These are phyloP conservation scores for Auriscalpium orientale DNA, from an alignment of 768 basidiomycete species.

Conservation along the genomic window DNA sequence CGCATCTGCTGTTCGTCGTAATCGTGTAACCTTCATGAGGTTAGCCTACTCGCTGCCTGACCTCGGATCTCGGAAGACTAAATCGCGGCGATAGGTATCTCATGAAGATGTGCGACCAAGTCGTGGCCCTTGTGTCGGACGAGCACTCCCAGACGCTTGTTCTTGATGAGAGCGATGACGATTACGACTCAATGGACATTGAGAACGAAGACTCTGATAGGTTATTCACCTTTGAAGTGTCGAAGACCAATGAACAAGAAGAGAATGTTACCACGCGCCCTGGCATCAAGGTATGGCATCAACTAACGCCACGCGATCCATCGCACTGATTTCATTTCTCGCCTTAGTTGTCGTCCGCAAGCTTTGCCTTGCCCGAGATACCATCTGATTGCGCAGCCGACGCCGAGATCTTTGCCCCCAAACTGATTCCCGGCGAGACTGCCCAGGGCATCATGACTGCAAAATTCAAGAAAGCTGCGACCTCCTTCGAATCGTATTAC, in stretches of 20 bases:
- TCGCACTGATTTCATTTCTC: no score
- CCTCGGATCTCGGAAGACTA: neutral
- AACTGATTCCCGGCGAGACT: slow-evolving; percentile 11
- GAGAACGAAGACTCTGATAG: slow-evolving; percentile 38
- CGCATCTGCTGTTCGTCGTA: slow-evolving; percentile 35
- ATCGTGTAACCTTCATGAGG: slow-evolving; percentile 59
- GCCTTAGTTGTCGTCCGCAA: neutral
- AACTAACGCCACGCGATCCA: no score
- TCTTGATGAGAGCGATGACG: slow-evolving; percentile 30
- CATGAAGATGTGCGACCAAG: slow-evolving; percentile 51
- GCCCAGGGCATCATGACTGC: slow-evolving; percentile 13
- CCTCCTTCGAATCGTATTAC: no score
- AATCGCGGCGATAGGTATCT: slow-evolving; percentile 37
- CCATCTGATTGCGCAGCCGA: neutral
- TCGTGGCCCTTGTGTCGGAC: slow-evolving; percentile 41
- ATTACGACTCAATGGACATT: slow-evolving; percentile 23
- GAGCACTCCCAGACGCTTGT: slow-evolving; percentile 38
- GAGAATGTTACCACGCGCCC: slow-evolving; percentile 36
- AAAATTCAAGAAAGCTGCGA: neutral
- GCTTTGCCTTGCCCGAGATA: neutral
- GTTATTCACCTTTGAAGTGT: slow-evolving; percentile 46
- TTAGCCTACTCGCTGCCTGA: slow-evolving; percentile 15
- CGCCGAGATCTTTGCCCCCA: neutral
- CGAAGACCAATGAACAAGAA: slow-evolving; percentile 47
- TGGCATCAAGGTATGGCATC: slow-evolving; percentile 47